Base-by-base conservation (phyloP, 2,329 filamentous ascomycete genomes). In the Lachnellula suecica region DNA sequence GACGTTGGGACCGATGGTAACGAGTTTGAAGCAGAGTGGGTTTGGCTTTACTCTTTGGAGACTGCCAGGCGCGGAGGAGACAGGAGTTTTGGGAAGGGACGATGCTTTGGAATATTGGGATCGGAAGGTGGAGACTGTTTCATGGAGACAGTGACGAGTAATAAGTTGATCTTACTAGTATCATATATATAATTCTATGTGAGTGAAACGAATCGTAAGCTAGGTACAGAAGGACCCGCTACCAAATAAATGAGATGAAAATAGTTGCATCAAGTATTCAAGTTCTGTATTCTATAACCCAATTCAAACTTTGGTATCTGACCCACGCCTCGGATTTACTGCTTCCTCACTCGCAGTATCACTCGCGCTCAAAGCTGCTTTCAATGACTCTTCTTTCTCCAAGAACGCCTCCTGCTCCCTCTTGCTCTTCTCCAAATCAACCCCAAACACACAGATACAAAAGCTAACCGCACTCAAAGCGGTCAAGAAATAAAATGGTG, bases 401-500 rank as follows among this genome's bases (percentile, higher is more conserved):
- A 86, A 66, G 56, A 83, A 86, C 27, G 58, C 69, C 56, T 78
- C 78, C 64, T 87, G 83, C 65, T 86, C 83, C 20, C 68, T 63
- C 19, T 79, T 71, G 63, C 80, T 84, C 74, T 83, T 82, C 55
- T 82, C 76, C 53, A 86, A 61, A 68, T 87, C 82, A 2, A 86
- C 72, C 38, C 81, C 82, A 8, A 76, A 68, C 54, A 77, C 74
- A 57, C 85, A 68, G 2, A 80, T 72, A 8, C 67, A 59, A 38
- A 81, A 79, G 62, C 81, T 84, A 17, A 77, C 70, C 42, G 83
- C 44, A 56, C 78, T 84, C 54, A 86, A 63, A 1, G 71, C 81
- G 56, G 84, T 83, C 17, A 88, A 62, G 52, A 88, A 88, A 60
- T 86, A 87, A 54, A 88, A 88, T 0, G 85, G 84, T 7, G 78